Evolutionary conservation across 129 eudicot genomes (phyloP).

Genomic region (Sambucus nigra): DNA sequence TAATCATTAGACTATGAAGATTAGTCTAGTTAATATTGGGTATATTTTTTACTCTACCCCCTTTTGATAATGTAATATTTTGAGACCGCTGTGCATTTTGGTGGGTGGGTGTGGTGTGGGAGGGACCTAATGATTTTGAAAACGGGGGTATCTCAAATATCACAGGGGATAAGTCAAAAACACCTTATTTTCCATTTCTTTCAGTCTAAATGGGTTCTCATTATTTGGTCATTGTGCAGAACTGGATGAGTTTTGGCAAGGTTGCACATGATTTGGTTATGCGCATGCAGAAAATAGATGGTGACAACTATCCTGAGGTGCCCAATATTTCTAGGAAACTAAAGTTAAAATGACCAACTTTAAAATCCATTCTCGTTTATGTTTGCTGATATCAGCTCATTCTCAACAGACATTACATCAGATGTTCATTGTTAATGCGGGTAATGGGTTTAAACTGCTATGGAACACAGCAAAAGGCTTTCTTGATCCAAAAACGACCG

Average conservation of each 20-base stretch:
- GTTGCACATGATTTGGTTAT: conserved; percentile 78
- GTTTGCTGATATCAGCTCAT: conserved; percentile 5
- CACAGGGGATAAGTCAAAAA: too few relatives aligned
- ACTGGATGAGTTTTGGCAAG: conserved; percentile 96
- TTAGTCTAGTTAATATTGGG: too few relatives aligned
- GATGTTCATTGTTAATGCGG: conserved; percentile 94
- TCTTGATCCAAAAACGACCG: conserved; percentile 86
- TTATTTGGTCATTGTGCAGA: conserved; percentile 33
- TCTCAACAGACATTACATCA: conserved; percentile 65
- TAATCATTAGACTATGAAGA: too few relatives aligned
- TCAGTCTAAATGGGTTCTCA: background rate
- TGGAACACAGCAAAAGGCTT: conserved; percentile 84
- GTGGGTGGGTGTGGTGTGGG: too few relatives aligned
- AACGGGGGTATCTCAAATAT: too few relatives aligned
- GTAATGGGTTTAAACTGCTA: conserved; percentile 64
- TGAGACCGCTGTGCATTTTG: too few relatives aligned
- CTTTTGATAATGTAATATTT: too few relatives aligned
- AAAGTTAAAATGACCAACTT: background rate
- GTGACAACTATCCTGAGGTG: conserved; percentile 95
- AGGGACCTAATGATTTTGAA: too few relatives aligned
- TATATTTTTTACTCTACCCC: too few relatives aligned
- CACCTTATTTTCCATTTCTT: background rate
- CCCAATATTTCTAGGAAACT: background rate
- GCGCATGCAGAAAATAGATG: conserved; percentile 90
- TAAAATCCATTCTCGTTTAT: background rate